Base-by-base conservation (phyloP, 441 rosid genomes). In the Brassica hybrid region DNA sequence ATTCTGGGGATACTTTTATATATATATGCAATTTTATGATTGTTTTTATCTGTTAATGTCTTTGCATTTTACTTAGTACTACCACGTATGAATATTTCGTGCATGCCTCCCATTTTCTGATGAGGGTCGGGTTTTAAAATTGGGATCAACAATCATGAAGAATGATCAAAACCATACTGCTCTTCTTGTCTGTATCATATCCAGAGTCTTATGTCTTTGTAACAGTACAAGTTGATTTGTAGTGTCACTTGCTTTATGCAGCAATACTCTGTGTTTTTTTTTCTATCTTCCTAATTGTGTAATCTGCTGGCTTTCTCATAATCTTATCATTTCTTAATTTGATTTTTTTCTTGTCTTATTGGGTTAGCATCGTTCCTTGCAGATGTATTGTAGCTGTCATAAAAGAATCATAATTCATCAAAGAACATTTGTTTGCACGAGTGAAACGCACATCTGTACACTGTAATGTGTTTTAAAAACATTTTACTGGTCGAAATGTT, bases 401-500 rank as follows among this genome's bases (percentile, higher is more conserved):
- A 16, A 36, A 64, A 34, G 50, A 64, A 34, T 36, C 68, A 16
- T 16, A 17, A 17, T 64, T 43, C 27, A 10, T 4, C 48, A 6
- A 64, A 64, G 67, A 64, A 16, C 9, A 64, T 43, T 10, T 64
- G 5, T 64, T 34, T 16, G 32, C 32, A 34, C 67, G 38, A 17
- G 8, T 64, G 50, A 65, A 61, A 61, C 69, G 48, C 62, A 59
- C 23, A 67, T 73, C 58, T 78, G 74, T 78, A 78, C 81, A 73
- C 1, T 73, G 70, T 50, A 54, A 73, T 73, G 74, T 25, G 21
- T 67, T 41, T 18, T 57, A 18, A 54, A 58, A 50, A 61, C 30
- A 52, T 60, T 38, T 21, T 84, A 88, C 80, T 82, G 72, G 41
- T 88, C 93, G 57, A 83, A 86, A 57, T 90, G 96, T 78, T 88